phyloP scores from a whole-genome alignment of 2,329 filamentous ascomycete genomes.

The Didymellaceae sp. region DNA sequence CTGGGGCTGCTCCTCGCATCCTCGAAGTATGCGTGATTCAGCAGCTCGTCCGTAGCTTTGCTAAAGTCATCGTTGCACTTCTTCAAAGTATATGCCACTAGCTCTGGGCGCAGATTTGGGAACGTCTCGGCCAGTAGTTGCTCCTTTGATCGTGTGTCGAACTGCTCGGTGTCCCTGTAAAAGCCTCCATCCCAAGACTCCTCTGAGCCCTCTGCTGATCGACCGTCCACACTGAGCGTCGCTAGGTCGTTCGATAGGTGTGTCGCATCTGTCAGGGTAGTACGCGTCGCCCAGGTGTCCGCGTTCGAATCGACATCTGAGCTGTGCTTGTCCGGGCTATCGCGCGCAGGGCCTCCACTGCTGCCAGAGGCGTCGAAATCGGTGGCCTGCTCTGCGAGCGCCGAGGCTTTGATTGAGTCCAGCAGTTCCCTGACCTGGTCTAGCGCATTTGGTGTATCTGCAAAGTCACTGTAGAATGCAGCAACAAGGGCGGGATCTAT shows the following conservation, averaged over 20 bases:
- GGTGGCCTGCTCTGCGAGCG: conserved; percentile 70
- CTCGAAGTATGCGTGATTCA: conserved; percentile 80
- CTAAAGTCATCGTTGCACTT: conserved; percentile 72
- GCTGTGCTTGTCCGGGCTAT: conserved; percentile 25
- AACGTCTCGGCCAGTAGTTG: conserved; percentile 73
- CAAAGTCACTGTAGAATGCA: conserved; percentile 77
- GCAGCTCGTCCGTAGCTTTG: conserved; percentile 76
- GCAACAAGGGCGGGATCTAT: conserved; percentile 80
- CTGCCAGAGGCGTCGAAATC: conserved; percentile 81
- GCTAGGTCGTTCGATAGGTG: conserved; percentile 57
- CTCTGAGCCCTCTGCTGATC: conserved; percentile 30
- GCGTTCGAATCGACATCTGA: conserved; percentile 44
- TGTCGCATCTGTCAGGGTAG: conserved; percentile 58
- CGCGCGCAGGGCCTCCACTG: conserved; percentile 51
- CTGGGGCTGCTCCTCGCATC: conserved; percentile 63
- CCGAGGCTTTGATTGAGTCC: conserved; percentile 69
- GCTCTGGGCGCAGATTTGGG: conserved; percentile 68
- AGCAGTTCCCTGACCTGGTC: conserved; percentile 65
- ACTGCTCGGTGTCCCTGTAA: conserved; percentile 47
- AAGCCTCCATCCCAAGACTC: conserved; percentile 36
- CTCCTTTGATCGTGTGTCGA: conserved; percentile 68
- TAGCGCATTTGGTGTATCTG: conserved; percentile 62
- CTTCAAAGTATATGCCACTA: conserved; percentile 70
- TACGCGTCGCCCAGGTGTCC: conserved; percentile 49
- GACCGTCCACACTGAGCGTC: conserved; percentile 36